Evolutionary conservation across 768 basidiomycete species (phyloP), one percentile per base, ranked within the genome.

Genomic region (Phaffia tasmanica): DNA sequence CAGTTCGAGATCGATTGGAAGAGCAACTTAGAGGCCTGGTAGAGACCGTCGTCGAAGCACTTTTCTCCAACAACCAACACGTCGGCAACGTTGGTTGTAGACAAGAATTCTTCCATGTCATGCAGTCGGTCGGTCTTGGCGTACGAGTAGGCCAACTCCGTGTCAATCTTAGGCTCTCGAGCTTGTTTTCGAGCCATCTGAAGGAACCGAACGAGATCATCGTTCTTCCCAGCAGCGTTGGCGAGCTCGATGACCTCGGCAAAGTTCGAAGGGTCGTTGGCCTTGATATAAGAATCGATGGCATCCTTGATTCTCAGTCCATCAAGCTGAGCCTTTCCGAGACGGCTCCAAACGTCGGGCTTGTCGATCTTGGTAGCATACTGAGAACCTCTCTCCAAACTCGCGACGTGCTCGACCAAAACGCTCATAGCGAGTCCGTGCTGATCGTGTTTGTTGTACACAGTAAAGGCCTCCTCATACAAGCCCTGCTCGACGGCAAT

Each of bases 101-200:
- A 82, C 71, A 99, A 80, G 83, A 99, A 99, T 79, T 99, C 95
- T 74, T 99, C 95, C 95, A 98, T 98, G 74, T 99, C 95, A 75
- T 98, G 94, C 18, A 99, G 79, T 62, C 95, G 86, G 70, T 81
- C 81, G 18, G 81, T 80, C 81, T 95, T 97, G 25, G 95, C 95
- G 75, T 98, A 99, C 5, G 95, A 89, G 75, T 97, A 95, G 16
- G 95, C 94, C 46, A 99, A 80, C 78, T 98, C 93, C 11, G 95
- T 97, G 75, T 99, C 95, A 72, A 99, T 93, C 78, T 86, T 92
- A 46, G 95, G 95, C 76, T 99, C 95, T 65, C 95, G 86, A 19
- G 97, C 84, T 56, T 87, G 83, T 80, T 95, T 98, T 76, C 95
- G 87, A 35, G 95, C 91, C 95, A 98, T 99, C 77, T 99, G 95